phyloP scores from a whole-genome alignment of 768 basidiomycete species.

The Scleroderma citrinum region DNA sequence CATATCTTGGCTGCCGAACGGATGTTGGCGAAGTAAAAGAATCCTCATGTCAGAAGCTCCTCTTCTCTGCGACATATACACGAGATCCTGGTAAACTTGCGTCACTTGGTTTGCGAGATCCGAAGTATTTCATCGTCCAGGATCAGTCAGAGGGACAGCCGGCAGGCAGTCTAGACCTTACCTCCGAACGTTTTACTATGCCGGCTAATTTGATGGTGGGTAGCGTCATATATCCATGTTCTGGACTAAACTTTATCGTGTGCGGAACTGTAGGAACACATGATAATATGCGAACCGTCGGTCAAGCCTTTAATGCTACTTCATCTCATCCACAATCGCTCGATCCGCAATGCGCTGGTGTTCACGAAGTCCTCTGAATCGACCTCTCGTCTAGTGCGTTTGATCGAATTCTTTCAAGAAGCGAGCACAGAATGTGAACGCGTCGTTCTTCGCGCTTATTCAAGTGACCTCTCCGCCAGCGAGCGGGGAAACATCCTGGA shows the following conservation, averaged over 20 bases:
- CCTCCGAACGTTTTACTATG: constrained; percentile 76
- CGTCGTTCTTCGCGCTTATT: constrained; percentile 66
- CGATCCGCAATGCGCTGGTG: constrained; percentile 69
- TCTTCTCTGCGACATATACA: constrained; percentile 95
- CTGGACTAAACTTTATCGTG: background rate
- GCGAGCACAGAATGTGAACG: constrained; percentile 26
- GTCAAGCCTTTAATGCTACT: constrained; percentile 88
- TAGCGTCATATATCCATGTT: background rate
- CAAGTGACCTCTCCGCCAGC: constrained; percentile 69
- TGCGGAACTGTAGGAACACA: constrained; percentile 59
- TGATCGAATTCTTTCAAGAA: constrained; percentile 78
- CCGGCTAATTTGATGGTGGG: constrained; percentile 71
- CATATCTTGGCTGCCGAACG: constrained; percentile 27
- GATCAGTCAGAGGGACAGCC: constrained; percentile 33
- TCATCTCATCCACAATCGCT: constrained; percentile 64
- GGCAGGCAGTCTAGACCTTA: constrained; percentile 43
- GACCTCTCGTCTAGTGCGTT: constrained; percentile 69
- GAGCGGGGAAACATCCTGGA: constrained; percentile 77
- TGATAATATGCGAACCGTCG: constrained; percentile 71
- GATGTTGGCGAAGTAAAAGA: constrained; percentile 54
- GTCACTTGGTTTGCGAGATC: constrained; percentile 67
- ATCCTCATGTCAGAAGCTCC: constrained; percentile 83
- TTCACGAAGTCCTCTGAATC: constrained; percentile 98
- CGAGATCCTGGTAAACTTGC: constrained; percentile 91
- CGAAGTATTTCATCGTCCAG: constrained; percentile 87